Evolutionary conservation across 1,284 basidiomycete genomes (phyloP), one percentile per base, ranked within the genome.

Genomic region (Sphagnurus paluster): DNA sequence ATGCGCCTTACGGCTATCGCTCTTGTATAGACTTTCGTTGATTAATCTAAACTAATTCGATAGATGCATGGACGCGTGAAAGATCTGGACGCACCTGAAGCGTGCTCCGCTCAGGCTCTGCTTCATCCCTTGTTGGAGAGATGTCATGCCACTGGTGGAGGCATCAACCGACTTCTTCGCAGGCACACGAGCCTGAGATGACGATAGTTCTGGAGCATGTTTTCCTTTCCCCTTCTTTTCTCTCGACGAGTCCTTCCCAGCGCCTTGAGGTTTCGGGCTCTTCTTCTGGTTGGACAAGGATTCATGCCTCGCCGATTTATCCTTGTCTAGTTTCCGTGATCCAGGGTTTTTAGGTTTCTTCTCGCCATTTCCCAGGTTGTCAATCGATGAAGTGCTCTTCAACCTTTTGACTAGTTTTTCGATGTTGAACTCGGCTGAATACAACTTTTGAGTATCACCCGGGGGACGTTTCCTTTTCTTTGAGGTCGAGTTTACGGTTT

Each of bases 1-100:
- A 48, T 80, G 77, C 5, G 92, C 91, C 42, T 87, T 75, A 19
- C 66, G 68, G 54, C 92, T 92, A 46, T 82, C 79, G 2, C 84
- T 87, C 55, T 90, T 91, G 70, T 96, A 97, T 19, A 97, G 69
- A 38, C 77, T 77, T 69, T 95, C 93, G 61, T 96, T 97, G 55
- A 94, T 88, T 71, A 87, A 79, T 60, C 91, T 92, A 48, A n/a
- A 32, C 44, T 17, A 49, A 42, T 33, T 23, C 39, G 44, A 14
- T 39, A 28, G 34, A 20, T 25, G 39, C 17, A 34, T 14, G n/a
- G n/a, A 49, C n/a, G 11, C 23, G 48, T 32, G 51, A 40, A 13
- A 35, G 9, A 42, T 21, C 24, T 23, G 25, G 14, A 54, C 73
- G 57, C 42, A 89, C 90, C 92, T 79, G 66, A 95, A 95, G 21